Conservation (phyloP, 78 protist genomes). For the Chrysochromulina parva region DNA sequence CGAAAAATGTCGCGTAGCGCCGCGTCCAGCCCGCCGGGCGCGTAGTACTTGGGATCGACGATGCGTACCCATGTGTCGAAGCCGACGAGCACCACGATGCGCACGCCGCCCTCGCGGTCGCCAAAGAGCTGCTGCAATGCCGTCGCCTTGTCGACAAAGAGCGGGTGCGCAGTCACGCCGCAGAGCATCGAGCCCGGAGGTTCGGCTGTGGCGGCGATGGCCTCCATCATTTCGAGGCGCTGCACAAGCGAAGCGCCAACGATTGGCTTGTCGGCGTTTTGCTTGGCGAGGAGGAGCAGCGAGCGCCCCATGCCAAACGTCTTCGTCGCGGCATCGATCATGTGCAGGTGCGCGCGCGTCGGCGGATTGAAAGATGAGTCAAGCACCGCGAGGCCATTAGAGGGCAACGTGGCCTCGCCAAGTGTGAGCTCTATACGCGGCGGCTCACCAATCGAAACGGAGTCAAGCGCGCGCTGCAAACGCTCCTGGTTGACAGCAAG, state of each 20-base stretch:
- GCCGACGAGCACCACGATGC: neutral
- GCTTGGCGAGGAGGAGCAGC: conserved; percentile 1
- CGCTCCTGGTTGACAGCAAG: too few species aligned
- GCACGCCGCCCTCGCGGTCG: neutral
- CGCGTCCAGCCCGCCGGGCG: neutral
- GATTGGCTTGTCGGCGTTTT: conserved; percentile 10
- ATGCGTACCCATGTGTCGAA: conserved; percentile 18
- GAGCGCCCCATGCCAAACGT: neutral
- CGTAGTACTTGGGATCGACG: neutral
- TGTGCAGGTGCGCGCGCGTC: neutral
- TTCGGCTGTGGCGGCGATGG: neutral
- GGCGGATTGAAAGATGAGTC: conserved; percentile 15
- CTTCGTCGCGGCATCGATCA: neutral
- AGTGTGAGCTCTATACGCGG: too few species aligned
- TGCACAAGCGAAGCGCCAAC: neutral
- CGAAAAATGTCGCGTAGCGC: neutral
- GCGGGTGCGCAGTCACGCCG: conserved; percentile 1
- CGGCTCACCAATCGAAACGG: too few species aligned
- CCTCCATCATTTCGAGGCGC: conserved; percentile 6
- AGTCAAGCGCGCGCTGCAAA: too few species aligned
- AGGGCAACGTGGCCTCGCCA: too few species aligned
- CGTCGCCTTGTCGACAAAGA: neutral
- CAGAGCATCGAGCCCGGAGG: neutral
- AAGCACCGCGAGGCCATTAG: neutral
- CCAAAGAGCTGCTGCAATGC: neutral